Evolutionary conservation across 2,329 filamentous ascomycete species (phyloP), one percentile per base, ranked within the genome.

Genomic region (Hyphodiscus sp.): DNA sequence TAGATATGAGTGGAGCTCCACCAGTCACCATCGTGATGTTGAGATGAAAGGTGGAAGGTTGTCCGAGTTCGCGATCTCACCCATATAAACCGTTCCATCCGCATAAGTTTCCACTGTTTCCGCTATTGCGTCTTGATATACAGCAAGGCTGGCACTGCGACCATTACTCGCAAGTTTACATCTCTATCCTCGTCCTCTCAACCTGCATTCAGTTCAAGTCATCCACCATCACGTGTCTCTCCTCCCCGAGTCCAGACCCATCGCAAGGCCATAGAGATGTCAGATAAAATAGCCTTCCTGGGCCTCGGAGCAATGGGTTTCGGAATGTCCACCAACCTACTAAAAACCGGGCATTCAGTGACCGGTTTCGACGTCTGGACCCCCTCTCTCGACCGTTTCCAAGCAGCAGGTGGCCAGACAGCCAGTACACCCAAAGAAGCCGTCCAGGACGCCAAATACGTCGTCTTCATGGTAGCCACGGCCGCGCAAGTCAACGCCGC

Each of bases 251-350:
- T 8, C 23, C 23, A 26, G 23, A 26, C 23, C 23, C 3, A 26
- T 26, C n/a, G n/a, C n/a, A 26, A 3, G 23, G 4, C 11, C 11
- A 13, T 13, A 4, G 13, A 38, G 16, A 47, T 47, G 45, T 20
- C 45, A 47, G 45, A 11, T 13, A 33, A 47, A 33, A 33, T 49
- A 30, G 60, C 60, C 45, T 63, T 63, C 47, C 52, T 63, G 2
- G 87, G 87, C 74, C 83, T 91, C 2, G 87, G 87, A 53, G 86
- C 86, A 70, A 90, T 90, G 87, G 87, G 87, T 66, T 87, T 89
- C 68, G 87, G 87, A 66, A 90, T 91, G 86, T 87, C 87, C 58
- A 87, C 81, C 55, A 79, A 89, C 66, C 79, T 91, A 45, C 74
- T 89, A 63, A 81, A 82, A 60, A 72, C 79, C 58, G 84, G 84